Evolutionary conservation across 164 flowering plant genomes (phyloP).

Genomic region (Stephania japonica): DNA sequence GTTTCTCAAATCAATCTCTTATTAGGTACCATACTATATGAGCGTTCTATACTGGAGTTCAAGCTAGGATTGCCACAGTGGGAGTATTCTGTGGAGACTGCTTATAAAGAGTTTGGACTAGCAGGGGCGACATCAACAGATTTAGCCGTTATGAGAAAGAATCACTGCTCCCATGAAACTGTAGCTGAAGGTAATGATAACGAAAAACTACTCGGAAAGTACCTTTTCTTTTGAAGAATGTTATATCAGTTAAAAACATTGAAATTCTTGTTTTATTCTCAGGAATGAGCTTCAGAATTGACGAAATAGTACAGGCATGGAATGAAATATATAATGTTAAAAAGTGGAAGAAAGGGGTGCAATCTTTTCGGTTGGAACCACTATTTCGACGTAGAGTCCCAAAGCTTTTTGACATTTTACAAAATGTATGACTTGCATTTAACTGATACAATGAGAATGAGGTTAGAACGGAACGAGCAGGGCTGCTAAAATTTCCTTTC

Average conservation of each 20-base stretch:
- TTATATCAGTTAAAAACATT: neutral
- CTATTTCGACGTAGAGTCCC: slow-evolving; percentile 60
- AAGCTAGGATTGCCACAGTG: slow-evolving; percentile 67
- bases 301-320: slow-evolving; percentile 89
- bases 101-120: slow-evolving; percentile 70
- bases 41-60: slow-evolving; percentile 78
- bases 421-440: slow-evolving; percentile 33
- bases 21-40: slow-evolving; percentile 87
- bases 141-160: slow-evolving; percentile 73
- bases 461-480: neutral
- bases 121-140: slow-evolving; percentile 89
- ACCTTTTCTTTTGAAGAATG: slow-evolving; percentile 5
- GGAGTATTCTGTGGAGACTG: slow-evolving; percentile 71
- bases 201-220: neutral
- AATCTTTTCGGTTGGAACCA: slow-evolving; percentile 79
- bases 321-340: slow-evolving; percentile 88
- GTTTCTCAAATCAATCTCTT: slow-evolving; percentile 70
- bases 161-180: slow-evolving; percentile 61
- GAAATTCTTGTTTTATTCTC: slow-evolving; percentile 7
- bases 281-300: slow-evolving; percentile 57
- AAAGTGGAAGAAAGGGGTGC: slow-evolving; percentile 54
- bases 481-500: too few relatives aligned
- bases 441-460: slow-evolving; percentile 10
- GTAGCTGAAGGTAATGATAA: slow-evolving; percentile 51
- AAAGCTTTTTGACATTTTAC: slow-evolving; percentile 49